phyloP scores from a whole-genome alignment of 2,329 filamentous ascomycete species.

The Colletotrichum viniferum region DNA sequence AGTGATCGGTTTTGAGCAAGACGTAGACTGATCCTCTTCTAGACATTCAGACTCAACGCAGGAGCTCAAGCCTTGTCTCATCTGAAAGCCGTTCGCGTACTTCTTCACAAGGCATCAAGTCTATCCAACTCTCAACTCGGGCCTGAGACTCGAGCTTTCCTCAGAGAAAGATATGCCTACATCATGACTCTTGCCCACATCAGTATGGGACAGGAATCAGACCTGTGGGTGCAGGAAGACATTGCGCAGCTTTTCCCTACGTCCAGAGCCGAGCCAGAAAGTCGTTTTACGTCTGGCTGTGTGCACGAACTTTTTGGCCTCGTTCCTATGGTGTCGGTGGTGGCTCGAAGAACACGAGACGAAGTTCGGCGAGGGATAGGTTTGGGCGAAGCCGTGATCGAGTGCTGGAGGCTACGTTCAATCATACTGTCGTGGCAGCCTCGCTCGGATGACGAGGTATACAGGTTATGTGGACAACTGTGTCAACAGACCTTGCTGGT shows the following conservation, averaged over 20 bases:
- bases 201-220: neutral
- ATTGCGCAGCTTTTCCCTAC: neutral
- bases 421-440: neutral
- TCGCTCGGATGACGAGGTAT: neutral
- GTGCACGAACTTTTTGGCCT: neutral
- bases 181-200: neutral
- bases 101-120: neutral
- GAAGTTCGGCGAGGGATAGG: neutral
- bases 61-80: neutral
- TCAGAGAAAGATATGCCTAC: neutral
- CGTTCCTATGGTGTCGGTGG: neutral
- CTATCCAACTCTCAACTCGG: neutral
- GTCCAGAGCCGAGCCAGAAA: neutral
- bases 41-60: neutral
- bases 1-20: too few relatives aligned
- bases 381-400: neutral
- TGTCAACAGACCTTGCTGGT: neutral
- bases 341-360: neutral
- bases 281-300: neutral
- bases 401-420: neutral
- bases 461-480: neutral
- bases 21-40: neutral
- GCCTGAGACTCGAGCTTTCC: neutral
- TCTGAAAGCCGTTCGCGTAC: neutral
- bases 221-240: neutral